Percentiles rank a stretch among this genome's conserved stretches.
These are phyloP conservation scores for Trametes coccinea DNA, from an alignment of 768 basidiomycete species.

Conservation along the genomic window DNA sequence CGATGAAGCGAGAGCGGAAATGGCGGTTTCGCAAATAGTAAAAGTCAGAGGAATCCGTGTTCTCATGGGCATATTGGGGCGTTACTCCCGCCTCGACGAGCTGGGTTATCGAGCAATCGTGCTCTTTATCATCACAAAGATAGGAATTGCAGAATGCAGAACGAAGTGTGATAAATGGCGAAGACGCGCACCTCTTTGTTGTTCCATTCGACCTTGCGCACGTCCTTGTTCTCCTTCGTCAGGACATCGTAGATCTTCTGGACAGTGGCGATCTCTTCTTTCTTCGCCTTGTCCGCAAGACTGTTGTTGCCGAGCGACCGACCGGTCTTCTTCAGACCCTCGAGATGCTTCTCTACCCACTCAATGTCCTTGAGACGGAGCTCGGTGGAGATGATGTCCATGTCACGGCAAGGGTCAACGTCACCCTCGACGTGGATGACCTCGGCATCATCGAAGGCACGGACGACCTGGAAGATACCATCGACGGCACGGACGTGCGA, in stretches of 20 bases:
- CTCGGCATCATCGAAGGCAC: slow-evolving; percentile 98
- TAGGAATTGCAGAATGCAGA: background rate
- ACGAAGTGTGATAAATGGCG: background rate
- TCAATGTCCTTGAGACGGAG: slow-evolving; percentile 96
- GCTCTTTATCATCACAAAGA: background rate
- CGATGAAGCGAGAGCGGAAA: background rate
- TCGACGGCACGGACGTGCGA: slow-evolving; percentile 98
- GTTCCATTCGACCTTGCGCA: slow-evolving; percentile 90
- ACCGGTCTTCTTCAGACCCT: slow-evolving; percentile 70
- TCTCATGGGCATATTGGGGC: slow-evolving; percentile 66
- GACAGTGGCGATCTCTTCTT: slow-evolving; percentile 90
- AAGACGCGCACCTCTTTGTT: slow-evolving; percentile 85
- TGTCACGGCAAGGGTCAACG: slow-evolving; percentile 92
- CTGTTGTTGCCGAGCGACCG: slow-evolving; percentile 71
- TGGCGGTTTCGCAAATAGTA: slow-evolving; percentile 6
- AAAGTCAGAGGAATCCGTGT: slow-evolving; percentile 4
- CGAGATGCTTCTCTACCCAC: slow-evolving; percentile 94
- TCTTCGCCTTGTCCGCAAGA: slow-evolving; percentile 91
- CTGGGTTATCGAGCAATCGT: slow-evolving; percentile 63
- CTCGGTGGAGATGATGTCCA: slow-evolving; percentile 96
- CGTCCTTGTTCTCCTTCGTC: slow-evolving; percentile 81
- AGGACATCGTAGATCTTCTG: slow-evolving; percentile 84
- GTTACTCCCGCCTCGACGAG: slow-evolving; percentile 95
- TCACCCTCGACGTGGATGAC: slow-evolving; percentile 99
- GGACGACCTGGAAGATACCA: slow-evolving; percentile 97